phyloP scores from a whole-genome alignment of 2,329 filamentous ascomycete species.

The Phialophora tarda region DNA sequence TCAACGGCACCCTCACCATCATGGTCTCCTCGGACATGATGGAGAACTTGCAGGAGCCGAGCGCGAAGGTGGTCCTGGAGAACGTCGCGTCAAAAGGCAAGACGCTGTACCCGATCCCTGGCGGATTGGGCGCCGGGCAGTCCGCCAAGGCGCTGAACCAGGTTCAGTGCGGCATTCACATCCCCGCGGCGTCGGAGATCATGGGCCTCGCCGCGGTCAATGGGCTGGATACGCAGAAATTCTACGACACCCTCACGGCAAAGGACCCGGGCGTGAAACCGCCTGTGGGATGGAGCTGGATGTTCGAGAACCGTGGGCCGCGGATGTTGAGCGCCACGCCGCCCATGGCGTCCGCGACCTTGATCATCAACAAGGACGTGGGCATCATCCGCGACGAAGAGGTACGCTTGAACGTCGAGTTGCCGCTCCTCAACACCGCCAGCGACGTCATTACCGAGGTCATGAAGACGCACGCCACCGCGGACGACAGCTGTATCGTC shows the following conservation, averaged over 20 bases:
- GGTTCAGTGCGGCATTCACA: constrained; percentile 67
- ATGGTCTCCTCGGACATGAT: constrained; percentile 68
- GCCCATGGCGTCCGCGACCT: constrained; percentile 64
- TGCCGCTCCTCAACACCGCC: constrained; percentile 37
- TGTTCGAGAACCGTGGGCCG: constrained; percentile 65
- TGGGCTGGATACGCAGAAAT: constrained; percentile 57
- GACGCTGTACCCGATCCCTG: constrained; percentile 68
- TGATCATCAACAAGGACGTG: constrained; percentile 66
- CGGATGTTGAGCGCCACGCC: constrained; percentile 61
- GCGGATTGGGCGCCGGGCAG: constrained; percentile 65
- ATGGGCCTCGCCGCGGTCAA: constrained; percentile 64
- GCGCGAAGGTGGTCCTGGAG: constrained; percentile 64
- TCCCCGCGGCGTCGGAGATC: constrained; percentile 64
- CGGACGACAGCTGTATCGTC: constrained; percentile 38
- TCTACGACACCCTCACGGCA: constrained; percentile 50
- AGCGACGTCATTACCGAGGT: constrained; percentile 33
- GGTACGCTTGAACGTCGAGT: constrained; percentile 32
- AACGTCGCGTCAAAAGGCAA: constrained; percentile 63
- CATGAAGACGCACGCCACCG: constrained; percentile 37
- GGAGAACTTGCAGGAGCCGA: constrained; percentile 57
- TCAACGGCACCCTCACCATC: constrained; percentile 74
- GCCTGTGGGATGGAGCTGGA: constrained; percentile 61
- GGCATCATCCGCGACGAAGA: constrained; percentile 40
- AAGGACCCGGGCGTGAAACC: constrained; percentile 42
- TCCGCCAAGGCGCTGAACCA: constrained; percentile 70